Conservation (phyloP, 2,329 filamentous ascomycete species). For the Botryotinia calthae region DNA sequence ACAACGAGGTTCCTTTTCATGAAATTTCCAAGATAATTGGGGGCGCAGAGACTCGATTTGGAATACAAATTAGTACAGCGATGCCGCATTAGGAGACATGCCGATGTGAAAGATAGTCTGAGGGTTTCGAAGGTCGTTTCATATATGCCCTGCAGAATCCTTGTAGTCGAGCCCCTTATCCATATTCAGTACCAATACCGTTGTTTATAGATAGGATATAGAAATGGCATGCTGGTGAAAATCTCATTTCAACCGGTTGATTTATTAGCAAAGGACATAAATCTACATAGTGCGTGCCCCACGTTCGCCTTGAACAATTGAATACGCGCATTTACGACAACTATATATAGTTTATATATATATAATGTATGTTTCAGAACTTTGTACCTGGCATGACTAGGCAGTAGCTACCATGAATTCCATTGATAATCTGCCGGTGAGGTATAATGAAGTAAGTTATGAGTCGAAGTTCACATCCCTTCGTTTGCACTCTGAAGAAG, state of each 20-base stretch:
- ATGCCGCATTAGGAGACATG: not conserved
- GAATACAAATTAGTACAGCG: not conserved
- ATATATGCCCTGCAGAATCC: not conserved
- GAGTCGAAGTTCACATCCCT: not conserved
- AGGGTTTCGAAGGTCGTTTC: constrained; percentile 9
- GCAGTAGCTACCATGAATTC: not conserved
- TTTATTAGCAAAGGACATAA: not conserved
- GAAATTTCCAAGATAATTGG: not conserved
- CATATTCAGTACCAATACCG: not conserved
- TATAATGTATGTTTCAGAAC: not conserved
- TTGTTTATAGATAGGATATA: constrained; percentile 2
- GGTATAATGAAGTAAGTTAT: not conserved
- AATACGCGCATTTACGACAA: not conserved
- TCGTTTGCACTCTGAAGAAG: not conserved
- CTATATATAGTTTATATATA: not conserved
- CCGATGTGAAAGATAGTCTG: not conserved
- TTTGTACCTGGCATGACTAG: not conserved
- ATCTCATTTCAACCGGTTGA: not conserved
- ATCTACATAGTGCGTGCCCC: not conserved
- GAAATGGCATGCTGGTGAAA: not conserved
- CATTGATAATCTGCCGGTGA: not conserved
- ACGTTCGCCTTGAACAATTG: not conserved
- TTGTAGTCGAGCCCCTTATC: not conserved
- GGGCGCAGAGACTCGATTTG: not conserved
- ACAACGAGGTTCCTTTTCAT: not conserved